Evolutionary conservation across 2,329 filamentous ascomycete genomes (phyloP), one percentile per base, ranked within the genome.

Genomic region (Exophiala alcalophila): DNA sequence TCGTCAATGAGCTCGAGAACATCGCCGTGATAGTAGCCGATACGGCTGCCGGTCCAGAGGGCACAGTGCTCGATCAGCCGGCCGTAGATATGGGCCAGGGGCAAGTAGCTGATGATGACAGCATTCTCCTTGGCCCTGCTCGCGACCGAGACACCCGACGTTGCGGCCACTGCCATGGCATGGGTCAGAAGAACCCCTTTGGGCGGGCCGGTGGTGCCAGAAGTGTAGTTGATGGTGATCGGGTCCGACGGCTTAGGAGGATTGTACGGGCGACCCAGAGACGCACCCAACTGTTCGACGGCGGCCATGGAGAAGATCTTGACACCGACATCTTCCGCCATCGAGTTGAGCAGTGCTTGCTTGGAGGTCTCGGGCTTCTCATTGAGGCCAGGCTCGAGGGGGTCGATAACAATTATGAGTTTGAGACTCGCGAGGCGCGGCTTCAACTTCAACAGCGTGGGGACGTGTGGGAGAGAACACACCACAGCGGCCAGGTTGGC

Each of bases 1-100:
- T 98, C 92, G 45, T 98, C 92, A 1, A 57, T 81, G 12, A 98
- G 72, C 52, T 86, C 85, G 9, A 85, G 62, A 50, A 96, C 83
- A 60, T 96, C 88, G 40, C 92, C 92, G 57, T 92, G 87, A 77
- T 96, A 98, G 66, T 91, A 98, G 9, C 91, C 92, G 56, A 96
- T 81, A 6, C 79, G 71, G 23, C 78, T 79, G 40, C 88, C 90
- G 38, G 78, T 74, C 58, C 84, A 79, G 11, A 96, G 71, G 10
- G 80, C 77, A 3, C 74, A 72, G 62, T 94, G 85, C 62, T 98
- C 92, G 27, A 82, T 73, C 54, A 96, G 74, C 41, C 92, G 84
- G 53, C 90, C 86, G 64, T 87, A 96, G 58, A 98, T 97, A 63
- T 98, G 92, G 7, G 92, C 92, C 26, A 96, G 71, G 0, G 92